Percentiles rank a stretch among this genome's conserved stretches.
Conservation (phyloP, 176 grass and related monocot genomes). For the Cenchrus fungigraminus region DNA sequence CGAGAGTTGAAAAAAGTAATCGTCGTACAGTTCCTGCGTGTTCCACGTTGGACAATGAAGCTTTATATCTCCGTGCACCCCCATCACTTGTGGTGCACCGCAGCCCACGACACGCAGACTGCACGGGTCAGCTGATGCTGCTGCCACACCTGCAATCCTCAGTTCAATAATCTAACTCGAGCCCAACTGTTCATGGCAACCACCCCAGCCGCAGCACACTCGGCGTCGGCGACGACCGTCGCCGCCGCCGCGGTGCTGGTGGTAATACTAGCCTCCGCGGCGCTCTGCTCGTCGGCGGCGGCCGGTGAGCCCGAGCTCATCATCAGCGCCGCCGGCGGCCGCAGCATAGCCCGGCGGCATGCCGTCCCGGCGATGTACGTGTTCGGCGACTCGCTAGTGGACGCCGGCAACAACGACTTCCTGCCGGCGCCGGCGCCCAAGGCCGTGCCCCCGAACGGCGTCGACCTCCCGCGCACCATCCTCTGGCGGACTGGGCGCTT, state of each 20-base stretch:
- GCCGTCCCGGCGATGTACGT: constrained; percentile 48
- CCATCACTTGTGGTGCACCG: background rate
- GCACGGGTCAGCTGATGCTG: no score
- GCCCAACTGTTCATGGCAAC: background rate
- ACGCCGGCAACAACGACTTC: constrained; percentile 60
- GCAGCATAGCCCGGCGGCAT: no score
- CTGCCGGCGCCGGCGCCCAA: constrained; percentile 43
- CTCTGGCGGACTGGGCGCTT: constrained; percentile 31
- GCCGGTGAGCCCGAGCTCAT: background rate
- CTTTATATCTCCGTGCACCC: no score
- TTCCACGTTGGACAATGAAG: no score
- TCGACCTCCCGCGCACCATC: constrained; percentile 26
- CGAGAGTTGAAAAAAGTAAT: no score
- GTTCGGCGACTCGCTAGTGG: constrained; percentile 59
- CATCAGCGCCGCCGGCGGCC: no score
- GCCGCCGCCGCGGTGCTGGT: background rate
- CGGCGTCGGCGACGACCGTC: background rate
- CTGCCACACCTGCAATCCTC: background rate
- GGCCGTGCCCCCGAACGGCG: constrained; percentile 42
- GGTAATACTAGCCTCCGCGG: background rate
- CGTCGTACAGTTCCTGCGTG: no score
- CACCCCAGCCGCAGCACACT: background rate
- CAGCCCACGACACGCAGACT: background rate
- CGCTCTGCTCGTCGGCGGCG: background rate
- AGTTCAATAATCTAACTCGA: background rate